phyloP scores from a whole-genome alignment of 768 basidiomycete genomes.

The Sarcodon aspratus region DNA sequence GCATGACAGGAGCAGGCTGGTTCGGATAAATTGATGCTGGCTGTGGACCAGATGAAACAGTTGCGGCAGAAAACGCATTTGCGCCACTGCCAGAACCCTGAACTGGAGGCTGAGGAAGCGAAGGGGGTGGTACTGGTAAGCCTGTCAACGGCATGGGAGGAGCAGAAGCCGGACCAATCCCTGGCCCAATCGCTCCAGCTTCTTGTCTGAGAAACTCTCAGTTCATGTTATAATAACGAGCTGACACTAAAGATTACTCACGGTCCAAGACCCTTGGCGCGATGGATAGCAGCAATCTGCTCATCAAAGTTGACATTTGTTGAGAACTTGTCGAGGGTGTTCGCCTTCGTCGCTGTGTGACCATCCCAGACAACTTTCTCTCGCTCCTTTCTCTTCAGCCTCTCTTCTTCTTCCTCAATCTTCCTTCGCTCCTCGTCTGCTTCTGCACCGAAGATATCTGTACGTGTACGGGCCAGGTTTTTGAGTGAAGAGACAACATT shows the following conservation, averaged over 20 bases:
- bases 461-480: slow-evolving; percentile 89
- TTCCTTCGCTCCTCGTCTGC: slow-evolving; percentile 85
- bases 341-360: slow-evolving; percentile 88
- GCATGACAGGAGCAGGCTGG: slow-evolving; percentile 62
- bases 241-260: slow-evolving; percentile 27
- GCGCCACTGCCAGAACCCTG: slow-evolving; percentile 29
- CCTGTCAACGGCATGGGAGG: slow-evolving; percentile 49
- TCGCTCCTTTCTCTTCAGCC: slow-evolving; percentile 70
- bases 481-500: slow-evolving; percentile 91
- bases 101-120: slow-evolving; percentile 59
- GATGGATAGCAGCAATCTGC: slow-evolving; percentile 95
- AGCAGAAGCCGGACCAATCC: slow-evolving; percentile 68
- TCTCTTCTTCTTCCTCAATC: slow-evolving; percentile 79
- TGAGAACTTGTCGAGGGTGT: slow-evolving; percentile 88
- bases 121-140: slow-evolving; percentile 59
- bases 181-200: slow-evolving; percentile 71
- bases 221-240: slow-evolving; percentile 7
- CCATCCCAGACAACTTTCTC: slow-evolving; percentile 99
- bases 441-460: slow-evolving; percentile 94
- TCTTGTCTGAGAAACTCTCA: slow-evolving; percentile 42
- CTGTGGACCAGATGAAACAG: slow-evolving; percentile 85
- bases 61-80: slow-evolving; percentile 66
- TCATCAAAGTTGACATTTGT: slow-evolving; percentile 92
- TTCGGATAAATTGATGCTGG: slow-evolving; percentile 63
- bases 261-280: slow-evolving; percentile 83